Evolutionary conservation across 441 rosid genomes (phyloP).

Genomic region (Corymbia citriodora): DNA sequence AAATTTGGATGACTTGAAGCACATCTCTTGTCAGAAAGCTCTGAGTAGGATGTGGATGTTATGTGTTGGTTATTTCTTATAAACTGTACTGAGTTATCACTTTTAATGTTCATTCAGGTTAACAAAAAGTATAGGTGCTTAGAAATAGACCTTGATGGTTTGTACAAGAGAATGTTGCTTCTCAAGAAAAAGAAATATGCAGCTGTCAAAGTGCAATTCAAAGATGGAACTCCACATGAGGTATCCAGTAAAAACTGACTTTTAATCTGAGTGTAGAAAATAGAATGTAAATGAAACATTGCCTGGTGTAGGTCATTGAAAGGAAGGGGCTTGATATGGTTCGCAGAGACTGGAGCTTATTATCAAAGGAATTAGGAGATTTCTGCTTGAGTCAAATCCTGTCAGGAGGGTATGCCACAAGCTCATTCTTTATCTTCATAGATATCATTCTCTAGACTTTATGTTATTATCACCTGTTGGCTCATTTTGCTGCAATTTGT

Average conservation of each 20-base stretch:
- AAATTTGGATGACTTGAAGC: neutral
- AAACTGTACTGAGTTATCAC: neutral
- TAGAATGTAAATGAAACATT: neutral
- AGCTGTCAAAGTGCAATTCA: slow-evolving; percentile 81
- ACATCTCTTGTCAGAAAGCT: neutral
- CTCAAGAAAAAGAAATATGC: slow-evolving; percentile 98
- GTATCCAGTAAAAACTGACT: slow-evolving; percentile 22
- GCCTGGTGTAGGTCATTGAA: slow-evolving; percentile 70
- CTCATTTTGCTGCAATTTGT: neutral
- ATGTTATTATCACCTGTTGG: neutral
- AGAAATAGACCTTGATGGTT: slow-evolving; percentile 92
- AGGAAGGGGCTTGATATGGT: slow-evolving; percentile 99
- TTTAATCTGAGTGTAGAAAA: neutral
- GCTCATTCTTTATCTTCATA: neutral
- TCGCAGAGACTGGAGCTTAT: slow-evolving; percentile 97
- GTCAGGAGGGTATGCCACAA: slow-evolving; percentile 69
- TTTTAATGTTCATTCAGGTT: slow-evolving; percentile 36
- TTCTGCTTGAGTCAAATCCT: slow-evolving; percentile 77
- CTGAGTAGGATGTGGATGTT: neutral
- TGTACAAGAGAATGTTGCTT: slow-evolving; percentile 96
- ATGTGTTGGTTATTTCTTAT: neutral
- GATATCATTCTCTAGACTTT: neutral
- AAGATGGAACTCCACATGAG: slow-evolving; percentile 72
- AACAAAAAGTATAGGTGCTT: slow-evolving; percentile 88
- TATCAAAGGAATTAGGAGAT: slow-evolving; percentile 92